Evolutionary conservation across 2,329 filamentous ascomycete species (phyloP), one percentile per base, ranked within the genome.

Genomic region (Didymella sp.): DNA sequence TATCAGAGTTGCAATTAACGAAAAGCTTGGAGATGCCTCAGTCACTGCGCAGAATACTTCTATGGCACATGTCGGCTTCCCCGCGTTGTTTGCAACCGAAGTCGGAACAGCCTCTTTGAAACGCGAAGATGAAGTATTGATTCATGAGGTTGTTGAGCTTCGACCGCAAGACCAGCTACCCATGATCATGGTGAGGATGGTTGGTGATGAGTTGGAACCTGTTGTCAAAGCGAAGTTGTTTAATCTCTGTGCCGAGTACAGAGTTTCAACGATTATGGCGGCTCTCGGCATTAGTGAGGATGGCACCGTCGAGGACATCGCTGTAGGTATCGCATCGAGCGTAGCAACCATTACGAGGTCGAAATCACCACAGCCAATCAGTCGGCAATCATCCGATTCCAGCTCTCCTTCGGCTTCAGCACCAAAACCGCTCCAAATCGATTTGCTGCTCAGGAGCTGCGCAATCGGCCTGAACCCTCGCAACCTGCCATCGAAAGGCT

Each of bases 131-230:
- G 91, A 96, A 71, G 85, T 91, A 43, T 79, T 99, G 12, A 68
- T 98, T 5, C 87, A 87, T 37, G 86, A 84, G 63, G 80, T 85
- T n/a, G 68, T 85, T 8, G 62, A 73, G 17, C 59, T 74, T 4
- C 62, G 61, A 33, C 68, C 68, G 7, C 63, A 70, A 8, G 79
- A 80, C 21, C 73, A 73, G 24, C 78, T 85, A 1, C 87, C 88
- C 0, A 91, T 93, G 62, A 74, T 98, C 50, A 96, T 96, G 88
- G 86, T 90, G 57, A 86, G 95, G 46, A 90, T 96, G 78, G 90
- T 99, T 63, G 92, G 92, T 0, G 93, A 98, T 72, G 94, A 98
- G 72, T 91, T 96, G 78, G 94, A 98, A 62, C 94, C 96, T 0
- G 87, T 91, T 6, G 81, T 97, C 63, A 96, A 96, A 73, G 75